phyloP scores from a whole-genome alignment of 306 rosid genomes.

The Prunus mongolica region DNA sequence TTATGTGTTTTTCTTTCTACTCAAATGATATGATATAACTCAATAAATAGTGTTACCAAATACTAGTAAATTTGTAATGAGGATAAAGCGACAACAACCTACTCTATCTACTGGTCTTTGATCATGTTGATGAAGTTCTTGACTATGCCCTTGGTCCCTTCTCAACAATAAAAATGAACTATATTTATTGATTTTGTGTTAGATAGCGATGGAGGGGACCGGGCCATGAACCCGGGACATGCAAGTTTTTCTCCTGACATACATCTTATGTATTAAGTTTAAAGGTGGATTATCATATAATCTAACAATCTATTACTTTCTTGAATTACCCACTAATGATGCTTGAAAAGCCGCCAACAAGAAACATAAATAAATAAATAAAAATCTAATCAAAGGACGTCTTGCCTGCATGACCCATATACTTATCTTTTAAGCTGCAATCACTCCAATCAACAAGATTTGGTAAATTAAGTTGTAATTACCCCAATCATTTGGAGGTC shows the following conservation, averaged over 20 bases:
- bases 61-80: neutral
- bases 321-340: conserved; percentile 32
- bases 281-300: conserved; percentile 15
- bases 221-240: too few relatives aligned
- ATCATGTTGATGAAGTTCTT: neutral
- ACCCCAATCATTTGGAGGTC: conserved; percentile 31
- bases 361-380: conserved; percentile 4
- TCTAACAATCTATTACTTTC: conserved; percentile 25
- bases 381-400: conserved; percentile 27
- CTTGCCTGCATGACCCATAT: conserved; percentile 4
- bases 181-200: too few relatives aligned
- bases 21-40: neutral
- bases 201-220: too few relatives aligned
- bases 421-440: conserved; percentile 19
- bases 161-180: neutral
- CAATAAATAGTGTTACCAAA: neutral
- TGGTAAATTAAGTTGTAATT: conserved; percentile 20
- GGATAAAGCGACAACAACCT: neutral
- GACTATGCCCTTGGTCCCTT: neutral
- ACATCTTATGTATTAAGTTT: too few relatives aligned
- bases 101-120: neutral
- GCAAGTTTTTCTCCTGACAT: too few relatives aligned
- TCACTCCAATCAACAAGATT: conserved; percentile 22
- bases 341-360: conserved; percentile 25
- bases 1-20: neutral